A percentile compares a stretch with the other conserved stretches of the same genome.
Evolutionary conservation across 805 yeast genomes (phyloP).

Genomic region (Candida qinlingensis): DNA sequence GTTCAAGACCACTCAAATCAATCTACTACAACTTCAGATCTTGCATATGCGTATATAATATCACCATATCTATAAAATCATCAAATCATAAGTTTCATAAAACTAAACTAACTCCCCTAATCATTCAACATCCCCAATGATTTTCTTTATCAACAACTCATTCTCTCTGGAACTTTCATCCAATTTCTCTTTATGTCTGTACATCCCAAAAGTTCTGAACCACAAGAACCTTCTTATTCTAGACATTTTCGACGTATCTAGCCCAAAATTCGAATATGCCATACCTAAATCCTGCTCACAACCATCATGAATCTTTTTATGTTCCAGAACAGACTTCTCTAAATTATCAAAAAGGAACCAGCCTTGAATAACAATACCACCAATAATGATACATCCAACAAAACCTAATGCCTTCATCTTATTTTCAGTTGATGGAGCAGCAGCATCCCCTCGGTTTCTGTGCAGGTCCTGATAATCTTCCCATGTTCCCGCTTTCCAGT

Average conservation of each 20-base stretch:
- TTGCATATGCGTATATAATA: too few relatives aligned
- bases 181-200: constrained; percentile 25
- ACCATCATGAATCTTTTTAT: constrained; percentile 33
- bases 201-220: constrained; percentile 40
- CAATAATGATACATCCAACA: constrained; percentile 34
- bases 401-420: constrained; percentile 37
- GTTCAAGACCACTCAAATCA: too few relatives aligned
- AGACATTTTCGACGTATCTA: constrained; percentile 43
- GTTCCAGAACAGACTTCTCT: constrained; percentile 29
- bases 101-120: neutral
- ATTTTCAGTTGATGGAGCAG: constrained; percentile 29
- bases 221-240: constrained; percentile 53
- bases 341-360: constrained; percentile 34
- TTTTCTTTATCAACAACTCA: constrained; percentile 72
- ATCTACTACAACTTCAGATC: too few relatives aligned
- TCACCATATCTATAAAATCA: too few relatives aligned
- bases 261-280: constrained; percentile 47
- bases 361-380: constrained; percentile 36
- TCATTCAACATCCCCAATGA: constrained; percentile 49
- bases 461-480: constrained; percentile 46
- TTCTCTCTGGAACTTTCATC: constrained; percentile 48
- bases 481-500: constrained; percentile 63
- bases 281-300: constrained; percentile 35
- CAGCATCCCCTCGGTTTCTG: constrained; percentile 22
- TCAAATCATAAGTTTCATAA: too few relatives aligned